Evolutionary conservation across 257 asterid species (phyloP), one percentile per base, ranked within the genome.

Genomic region (Petrea volubilis): DNA sequence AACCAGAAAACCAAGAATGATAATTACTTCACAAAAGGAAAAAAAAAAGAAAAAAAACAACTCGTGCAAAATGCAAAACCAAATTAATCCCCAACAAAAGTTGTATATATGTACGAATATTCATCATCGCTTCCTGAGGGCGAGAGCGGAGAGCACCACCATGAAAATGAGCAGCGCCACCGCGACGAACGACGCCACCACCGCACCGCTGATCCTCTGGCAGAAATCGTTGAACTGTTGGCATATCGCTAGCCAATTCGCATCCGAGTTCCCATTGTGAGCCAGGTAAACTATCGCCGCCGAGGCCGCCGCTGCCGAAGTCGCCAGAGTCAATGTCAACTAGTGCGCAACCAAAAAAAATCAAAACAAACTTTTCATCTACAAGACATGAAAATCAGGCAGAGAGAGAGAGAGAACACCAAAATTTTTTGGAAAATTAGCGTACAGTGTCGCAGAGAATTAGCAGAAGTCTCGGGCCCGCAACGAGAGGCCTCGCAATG

Each of bases 251-350:
- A 86, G 61, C 96, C 93, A 88, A 31, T 88, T 90, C 31, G 93
- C 91, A 7, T 34, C 64, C 5, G 85, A 46, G 60, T 81, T 90
- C 20, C 96, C 95, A 21, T 83, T 60, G 77, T 90, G 95, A 23
- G 95, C 87, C 77, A 88, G 79, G 83, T 86, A 90, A 11, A 81
- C 91, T 17, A 85, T 82, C 60, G 92, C 92, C n/a, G 95, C 84
- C 2, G 95, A 74, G 8, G 95, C 79, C 8, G 71, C 81, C 8
- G 89, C 82, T 6, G 96, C 92, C 0, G 95, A 75, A 3, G 90
- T 84, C 0, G 89, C 72, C 82, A 90, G 53, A 28, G 84, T 78
- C 75, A 76, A 61, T 3, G 83, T 56, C 74, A 87, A 75, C 96
- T 89, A 70, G 7, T 33, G 7, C 7, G 38, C 75, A 31, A 29